Base-by-base conservation (phyloP, 179 eudicot species). In the Gypsophila paniculata region DNA sequence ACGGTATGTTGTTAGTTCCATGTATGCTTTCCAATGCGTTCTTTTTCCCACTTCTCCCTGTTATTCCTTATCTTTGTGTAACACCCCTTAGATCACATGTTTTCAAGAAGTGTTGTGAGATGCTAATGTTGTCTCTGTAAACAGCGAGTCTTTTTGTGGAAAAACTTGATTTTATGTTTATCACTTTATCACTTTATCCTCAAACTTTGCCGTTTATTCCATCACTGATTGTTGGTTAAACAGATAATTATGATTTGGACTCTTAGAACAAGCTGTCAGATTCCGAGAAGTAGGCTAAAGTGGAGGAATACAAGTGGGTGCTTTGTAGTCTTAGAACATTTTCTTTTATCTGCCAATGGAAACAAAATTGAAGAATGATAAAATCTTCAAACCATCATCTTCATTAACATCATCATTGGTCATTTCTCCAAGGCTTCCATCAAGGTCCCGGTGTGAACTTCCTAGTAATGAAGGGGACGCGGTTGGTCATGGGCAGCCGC, bases 1-100 rank as follows among this genome's bases (percentile, higher is more conserved):
- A 89, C 93, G 85, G 98, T 93, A 91, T 72, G 90, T 44, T 76
- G 71, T 72, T 39, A 77, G 67, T 60, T 34, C 61, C 52, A 62
- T 74, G 14, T 70, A 48, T 42, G 66, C 71, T 70, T 74, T 71
- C 68, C 59, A 14, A 22, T 53, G 39, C 49, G 51, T 36, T 46
- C 38, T 61, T 54, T 32, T 4, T 18, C 15, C 5, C 65, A 29
- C 26, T 61, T 62, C 17, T 65, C 34, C 19, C 17, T 22, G 9
- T 39, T 19, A 67, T 14, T 23, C 23, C 69, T 57, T 14, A 42
- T 38, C 64, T 55, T 55, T 22, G 54, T 61, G 39, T 39, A 9
- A 15, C 29, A 44, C 48, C 38, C 63, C 54, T 48, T 68, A 1
- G 25, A 26, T 29, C 57, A 60, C 68, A 42, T 65, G 63, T 62